Evolutionary conservation across 2,329 filamentous ascomycete genomes (phyloP).

Genomic region (Aspergillus novofumigatus): DNA sequence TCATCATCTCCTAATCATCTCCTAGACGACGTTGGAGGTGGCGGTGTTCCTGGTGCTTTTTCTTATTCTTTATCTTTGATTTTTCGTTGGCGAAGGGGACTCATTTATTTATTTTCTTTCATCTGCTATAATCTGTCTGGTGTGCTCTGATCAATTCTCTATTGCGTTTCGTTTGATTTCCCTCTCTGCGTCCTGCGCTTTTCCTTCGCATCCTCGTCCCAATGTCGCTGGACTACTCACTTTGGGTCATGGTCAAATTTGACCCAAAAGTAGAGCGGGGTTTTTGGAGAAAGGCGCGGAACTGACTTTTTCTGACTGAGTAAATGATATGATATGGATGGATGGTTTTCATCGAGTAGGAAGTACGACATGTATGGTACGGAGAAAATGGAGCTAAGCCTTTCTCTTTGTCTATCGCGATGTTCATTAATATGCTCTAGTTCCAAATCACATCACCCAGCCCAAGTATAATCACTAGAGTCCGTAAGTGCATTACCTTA

Average conservation of each 20-base stretch:
- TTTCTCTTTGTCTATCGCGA: not conserved
- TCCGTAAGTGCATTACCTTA: not conserved
- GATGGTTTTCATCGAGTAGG: slow-evolving; percentile 14
- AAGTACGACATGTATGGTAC: slow-evolving; percentile 24
- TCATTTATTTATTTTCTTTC: slow-evolving; percentile 21
- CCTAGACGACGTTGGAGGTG: slow-evolving; percentile 34
- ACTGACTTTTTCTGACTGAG: slow-evolving; percentile 9
- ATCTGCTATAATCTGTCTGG: slow-evolving; percentile 21
- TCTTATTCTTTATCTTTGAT: slow-evolving; percentile 10
- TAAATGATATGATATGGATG: slow-evolving; percentile 18
- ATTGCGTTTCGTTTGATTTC: slow-evolving; percentile 14
- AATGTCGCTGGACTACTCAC: not conserved
- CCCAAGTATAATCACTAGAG: not conserved
- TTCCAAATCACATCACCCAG: not conserved
- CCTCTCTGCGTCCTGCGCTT: slow-evolving; percentile 16
- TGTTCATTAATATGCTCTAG: not conserved
- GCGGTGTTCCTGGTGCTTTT: slow-evolving; percentile 37
- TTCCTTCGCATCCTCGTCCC: slow-evolving; percentile 7
- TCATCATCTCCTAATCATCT: slow-evolving; percentile 29
- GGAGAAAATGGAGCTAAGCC: slow-evolving; percentile 22
- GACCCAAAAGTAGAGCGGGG: slow-evolving; percentile 9
- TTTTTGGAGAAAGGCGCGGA: not conserved
- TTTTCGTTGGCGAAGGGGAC: slow-evolving; percentile 33
- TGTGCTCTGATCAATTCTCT: slow-evolving; percentile 15
- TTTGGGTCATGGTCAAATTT: not conserved